Evolutionary conservation across 2,329 filamentous ascomycete species (phyloP).

Genomic region (Sporothrix phasma): DNA sequence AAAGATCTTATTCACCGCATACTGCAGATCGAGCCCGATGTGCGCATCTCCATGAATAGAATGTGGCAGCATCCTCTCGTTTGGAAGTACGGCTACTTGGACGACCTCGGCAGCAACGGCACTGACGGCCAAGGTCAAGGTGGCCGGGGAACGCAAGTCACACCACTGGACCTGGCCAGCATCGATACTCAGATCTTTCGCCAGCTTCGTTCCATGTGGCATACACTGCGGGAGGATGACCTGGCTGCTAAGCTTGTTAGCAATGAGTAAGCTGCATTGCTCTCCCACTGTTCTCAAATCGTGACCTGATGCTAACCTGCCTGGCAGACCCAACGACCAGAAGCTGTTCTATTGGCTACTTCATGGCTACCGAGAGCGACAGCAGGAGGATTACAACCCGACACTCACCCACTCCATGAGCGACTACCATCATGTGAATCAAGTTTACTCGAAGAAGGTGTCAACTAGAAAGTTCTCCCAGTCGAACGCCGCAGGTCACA

Average conservation of each 20-base stretch:
- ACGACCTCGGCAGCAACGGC: slow-evolving; percentile 53
- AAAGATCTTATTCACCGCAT: slow-evolving; percentile 71
- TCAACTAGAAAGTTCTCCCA: slow-evolving; percentile 52
- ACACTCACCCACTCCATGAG: slow-evolving; percentile 76
- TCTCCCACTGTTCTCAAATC: background rate
- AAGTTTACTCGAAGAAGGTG: slow-evolving; percentile 49
- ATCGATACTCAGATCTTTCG: slow-evolving; percentile 75
- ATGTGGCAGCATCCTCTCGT: slow-evolving; percentile 87
- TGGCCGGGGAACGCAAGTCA: slow-evolving; percentile 48
- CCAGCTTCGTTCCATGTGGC: slow-evolving; percentile 85
- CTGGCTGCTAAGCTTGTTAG: slow-evolving; percentile 59
- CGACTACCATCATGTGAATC: slow-evolving; percentile 75
- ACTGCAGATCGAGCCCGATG: slow-evolving; percentile 65
- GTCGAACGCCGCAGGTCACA: slow-evolving; percentile 36
- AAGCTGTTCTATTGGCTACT: slow-evolving; percentile 88
- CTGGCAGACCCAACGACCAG: slow-evolving; percentile 66
- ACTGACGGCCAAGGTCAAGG: slow-evolving; percentile 38
- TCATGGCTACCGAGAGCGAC: slow-evolving; percentile 69
- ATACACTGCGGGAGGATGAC: slow-evolving; percentile 65
- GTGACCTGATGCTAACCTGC: background rate
- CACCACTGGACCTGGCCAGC: slow-evolving; percentile 50
- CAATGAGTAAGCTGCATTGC: slow-evolving; percentile 43
- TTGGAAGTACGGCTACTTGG: slow-evolving; percentile 69
- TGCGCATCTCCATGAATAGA: slow-evolving; percentile 66
- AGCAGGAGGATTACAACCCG: slow-evolving; percentile 78